phyloP scores from a whole-genome alignment of 140 eudicot species.

The Oenanthe javanica region DNA sequence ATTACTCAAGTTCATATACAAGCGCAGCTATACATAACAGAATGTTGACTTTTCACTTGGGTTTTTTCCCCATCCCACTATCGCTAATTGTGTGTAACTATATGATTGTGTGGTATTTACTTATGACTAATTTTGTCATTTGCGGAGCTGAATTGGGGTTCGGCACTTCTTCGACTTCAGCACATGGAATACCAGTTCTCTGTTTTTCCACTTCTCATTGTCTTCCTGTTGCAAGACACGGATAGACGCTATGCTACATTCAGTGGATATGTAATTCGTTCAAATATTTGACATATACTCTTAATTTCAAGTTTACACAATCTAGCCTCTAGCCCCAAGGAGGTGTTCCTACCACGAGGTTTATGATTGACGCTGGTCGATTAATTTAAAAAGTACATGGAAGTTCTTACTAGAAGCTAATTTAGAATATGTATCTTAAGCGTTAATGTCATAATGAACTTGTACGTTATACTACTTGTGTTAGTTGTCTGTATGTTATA shows the following conservation, averaged over 20 bases:
- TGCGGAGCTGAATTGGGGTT: constrained; percentile 2
- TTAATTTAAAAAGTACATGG: constrained; percentile 4
- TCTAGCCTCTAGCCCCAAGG: background rate
- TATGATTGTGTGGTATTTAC: constrained; percentile 37
- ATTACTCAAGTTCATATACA: constrained; percentile 18
- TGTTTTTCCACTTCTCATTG: background rate
- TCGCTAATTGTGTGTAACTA: constrained; percentile 38
- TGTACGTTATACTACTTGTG: constrained; percentile 25
- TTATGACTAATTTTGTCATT: constrained; percentile 16
- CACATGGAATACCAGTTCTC: background rate
- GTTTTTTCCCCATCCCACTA: constrained; percentile 12
- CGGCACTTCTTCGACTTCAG: background rate
- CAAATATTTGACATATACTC: background rate
- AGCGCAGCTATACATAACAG: constrained; percentile 36
- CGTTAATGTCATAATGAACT: constrained; percentile 28
- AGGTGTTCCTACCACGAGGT: constrained; percentile 1
- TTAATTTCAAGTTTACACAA: background rate
- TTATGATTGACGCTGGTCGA: constrained; percentile 6
- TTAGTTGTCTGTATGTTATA: constrained; percentile 14
- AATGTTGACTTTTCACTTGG: constrained; percentile 41
- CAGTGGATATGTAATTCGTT: constrained; percentile 3
- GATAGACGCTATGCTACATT: background rate
- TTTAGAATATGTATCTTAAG: constrained; percentile 24
- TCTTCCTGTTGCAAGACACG: background rate
- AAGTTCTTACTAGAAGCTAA: constrained; percentile 18